Evolutionary conservation across 208 protist species (phyloP).

Genomic region (Acanthamoeba polyphaga): DNA sequence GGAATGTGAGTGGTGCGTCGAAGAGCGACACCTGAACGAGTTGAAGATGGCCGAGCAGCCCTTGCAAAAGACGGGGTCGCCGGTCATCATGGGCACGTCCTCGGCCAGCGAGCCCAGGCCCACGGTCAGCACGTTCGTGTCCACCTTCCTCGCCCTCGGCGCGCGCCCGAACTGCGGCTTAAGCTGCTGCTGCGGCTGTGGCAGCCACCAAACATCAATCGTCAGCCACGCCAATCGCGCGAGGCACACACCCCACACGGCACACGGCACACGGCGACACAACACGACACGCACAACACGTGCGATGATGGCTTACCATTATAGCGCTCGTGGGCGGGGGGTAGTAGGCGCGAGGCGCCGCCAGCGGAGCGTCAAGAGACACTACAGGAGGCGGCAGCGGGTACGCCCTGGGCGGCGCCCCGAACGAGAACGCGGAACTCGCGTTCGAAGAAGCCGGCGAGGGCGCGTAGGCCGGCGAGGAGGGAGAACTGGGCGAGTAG

Average conservation of each 20-base stretch:
- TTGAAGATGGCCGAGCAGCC: conserved; percentile 79
- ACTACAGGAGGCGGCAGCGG: too few relatives aligned
- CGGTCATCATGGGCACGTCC: conserved; percentile 73
- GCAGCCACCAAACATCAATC: background rate
- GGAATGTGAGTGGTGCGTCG: background rate
- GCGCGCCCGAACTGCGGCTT: background rate
- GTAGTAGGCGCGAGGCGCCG: too few relatives aligned
- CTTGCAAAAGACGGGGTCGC: conserved; percentile 80
- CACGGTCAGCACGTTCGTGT: conserved; percentile 79
- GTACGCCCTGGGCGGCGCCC: too few relatives aligned
- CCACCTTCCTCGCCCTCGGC: background rate
- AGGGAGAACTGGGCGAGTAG: background rate
- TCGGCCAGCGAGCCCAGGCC: conserved; percentile 63
- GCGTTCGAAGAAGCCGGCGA: background rate
- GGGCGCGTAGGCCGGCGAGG: background rate
- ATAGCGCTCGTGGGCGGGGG: too few relatives aligned
- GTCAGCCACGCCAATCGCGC: background rate
- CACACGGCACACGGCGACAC: too few relatives aligned
- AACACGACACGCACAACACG: too few relatives aligned
- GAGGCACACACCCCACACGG: background rate
- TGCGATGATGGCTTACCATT: too few relatives aligned
- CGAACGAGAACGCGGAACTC: background rate
- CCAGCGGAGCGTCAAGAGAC: too few relatives aligned
- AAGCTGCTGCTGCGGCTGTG: background rate
- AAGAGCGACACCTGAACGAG: background rate